Evolutionary conservation across 257 asterid species (phyloP), one percentile per base, ranked within the genome.

Genomic region (Solanum appendiculatum): DNA sequence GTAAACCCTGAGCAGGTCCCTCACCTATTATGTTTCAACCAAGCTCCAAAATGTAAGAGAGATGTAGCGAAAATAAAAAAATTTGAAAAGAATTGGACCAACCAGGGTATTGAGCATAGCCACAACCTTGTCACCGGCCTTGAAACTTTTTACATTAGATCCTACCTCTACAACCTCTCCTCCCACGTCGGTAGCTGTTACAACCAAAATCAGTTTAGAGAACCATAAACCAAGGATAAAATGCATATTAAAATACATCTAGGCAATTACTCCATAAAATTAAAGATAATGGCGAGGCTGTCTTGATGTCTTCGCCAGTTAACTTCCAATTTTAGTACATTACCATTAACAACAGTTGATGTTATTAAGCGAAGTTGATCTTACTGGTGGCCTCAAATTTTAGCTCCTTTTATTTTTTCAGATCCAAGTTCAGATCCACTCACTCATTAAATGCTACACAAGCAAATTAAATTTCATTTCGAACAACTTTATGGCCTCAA

Each of bases 81-180:
- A 46, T 27, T 16, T 80, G 85, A 29, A 16, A 80, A 80, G 66
- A 46, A 78, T 78, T 27, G n/a, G 39, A 89, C 96, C 81, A 86
- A 94, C 98, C 6, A 44, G 31, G 81, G 33, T 11, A 85, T 56
- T 87, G 23, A 91, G 89, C 78, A 40, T 18, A 11, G 95, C 93
- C 16, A 93, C 94, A 74, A 95, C 96, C 91, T 91, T 91, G 88
- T 95, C 97, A 1, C 97, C 97, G 0, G 87, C 84, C 86, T 93
- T 93, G 91, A 93, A 91, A 44, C 87, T 91, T 64, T 86, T 84
- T 33, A 93, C 94, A 34, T 75, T 90, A 34, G 91, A 68, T 77
- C 97, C 97, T 25, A 90, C 86, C 88, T 92, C 95, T 18, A 91
- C 90, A 12, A 94, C 92, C 88, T 93, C 95, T 86, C 97, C 98